phyloP scores from a whole-genome alignment of 257 asterid species.

The Solanum pennellii region DNA sequence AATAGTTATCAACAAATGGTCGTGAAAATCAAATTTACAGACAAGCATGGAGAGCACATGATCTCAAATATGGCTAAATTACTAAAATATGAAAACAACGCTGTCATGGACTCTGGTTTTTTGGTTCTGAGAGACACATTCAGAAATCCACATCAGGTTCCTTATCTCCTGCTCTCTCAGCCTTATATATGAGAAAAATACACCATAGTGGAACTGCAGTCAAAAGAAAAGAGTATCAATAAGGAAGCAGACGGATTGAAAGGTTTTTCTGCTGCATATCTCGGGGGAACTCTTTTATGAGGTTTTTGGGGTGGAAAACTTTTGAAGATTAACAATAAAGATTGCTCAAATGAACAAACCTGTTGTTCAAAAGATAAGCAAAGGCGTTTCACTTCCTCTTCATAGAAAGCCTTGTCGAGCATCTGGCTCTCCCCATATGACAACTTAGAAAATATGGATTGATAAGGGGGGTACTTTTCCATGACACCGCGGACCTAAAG shows the following conservation, averaged over 20 bases:
- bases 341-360: slow-evolving; percentile 33
- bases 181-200: slow-evolving; percentile 85
- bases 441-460: slow-evolving; percentile 61
- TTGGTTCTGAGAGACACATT: slow-evolving; percentile 96
- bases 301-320: neutral
- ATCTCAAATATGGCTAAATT: neutral
- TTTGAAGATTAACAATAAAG: neutral
- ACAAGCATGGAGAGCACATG: neutral
- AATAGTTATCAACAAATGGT: neutral
- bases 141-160: slow-evolving; percentile 97
- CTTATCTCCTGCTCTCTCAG: slow-evolving; percentile 93
- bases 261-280: neutral
- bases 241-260: neutral
- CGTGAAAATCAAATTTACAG: neutral
- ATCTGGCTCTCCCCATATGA: slow-evolving; percentile 97
- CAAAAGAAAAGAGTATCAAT: neutral
- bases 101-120: slow-evolving; percentile 89
- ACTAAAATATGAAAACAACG: slow-evolving; percentile 77
- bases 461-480: slow-evolving; percentile 92
- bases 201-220: slow-evolving; percentile 83
- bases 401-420: slow-evolving; percentile 95
- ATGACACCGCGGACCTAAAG: slow-evolving; percentile 77
- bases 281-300: neutral
- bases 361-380: slow-evolving; percentile 94
- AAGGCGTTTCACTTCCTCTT: slow-evolving; percentile 91